These are phyloP conservation scores for Helicostylum pulchrum DNA, from an alignment of 192 early-diverging fungal species.

Conservation along the genomic window DNA sequence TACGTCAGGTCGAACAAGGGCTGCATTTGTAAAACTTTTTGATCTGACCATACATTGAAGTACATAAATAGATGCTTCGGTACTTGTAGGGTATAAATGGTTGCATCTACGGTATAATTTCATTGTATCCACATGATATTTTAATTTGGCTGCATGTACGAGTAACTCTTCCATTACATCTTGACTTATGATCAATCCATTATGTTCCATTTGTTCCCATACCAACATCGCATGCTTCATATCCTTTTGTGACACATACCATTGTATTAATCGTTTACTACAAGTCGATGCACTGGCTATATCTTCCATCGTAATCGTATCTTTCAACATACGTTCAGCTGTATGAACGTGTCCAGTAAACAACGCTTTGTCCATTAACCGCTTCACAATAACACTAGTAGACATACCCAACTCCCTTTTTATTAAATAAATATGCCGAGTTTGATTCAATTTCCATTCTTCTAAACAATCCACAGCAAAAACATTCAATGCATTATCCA, in stretches of 20 bases:
- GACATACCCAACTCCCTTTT: neutral
- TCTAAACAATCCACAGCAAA: conserved; percentile 5
- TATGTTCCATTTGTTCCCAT: conserved; percentile 3
- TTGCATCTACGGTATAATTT: conserved; percentile 7
- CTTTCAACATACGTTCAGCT: neutral
- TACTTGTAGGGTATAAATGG: conserved; percentile 3
- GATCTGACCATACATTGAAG: neutral
- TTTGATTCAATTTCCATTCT: conserved; percentile 6
- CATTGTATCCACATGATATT: neutral
- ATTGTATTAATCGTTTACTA: conserved; percentile 1
- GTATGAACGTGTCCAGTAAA: neutral
- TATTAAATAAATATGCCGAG: neutral
- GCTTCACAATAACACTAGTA: neutral
- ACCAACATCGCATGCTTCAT: neutral
- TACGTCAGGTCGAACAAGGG: neutral
- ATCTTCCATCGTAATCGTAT: neutral
- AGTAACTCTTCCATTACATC: conserved; percentile 3
- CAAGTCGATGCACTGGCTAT: neutral
- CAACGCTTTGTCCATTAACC: neutral
- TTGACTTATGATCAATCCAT: neutral
- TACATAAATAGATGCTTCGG: neutral
- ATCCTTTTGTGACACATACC: conserved; percentile 7
- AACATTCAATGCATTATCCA: conserved; percentile 14
- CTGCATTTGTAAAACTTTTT: conserved; percentile 3
- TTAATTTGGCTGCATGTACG: neutral